Conservation (phyloP, 2,329 filamentous ascomycete species). For the Cytospora mali region DNA sequence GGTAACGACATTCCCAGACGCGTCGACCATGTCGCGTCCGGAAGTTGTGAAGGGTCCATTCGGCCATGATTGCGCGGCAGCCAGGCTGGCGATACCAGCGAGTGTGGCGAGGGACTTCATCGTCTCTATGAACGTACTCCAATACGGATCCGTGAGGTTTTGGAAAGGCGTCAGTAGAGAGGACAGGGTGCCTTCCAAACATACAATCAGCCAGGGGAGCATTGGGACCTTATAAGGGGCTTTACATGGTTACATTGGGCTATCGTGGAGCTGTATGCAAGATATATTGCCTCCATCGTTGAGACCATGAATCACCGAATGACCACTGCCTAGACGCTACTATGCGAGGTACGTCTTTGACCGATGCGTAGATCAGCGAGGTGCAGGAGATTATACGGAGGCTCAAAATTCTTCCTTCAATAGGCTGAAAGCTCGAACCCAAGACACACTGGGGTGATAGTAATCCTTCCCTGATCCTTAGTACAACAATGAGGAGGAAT, state of each 20-base stretch:
- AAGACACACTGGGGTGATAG: neutral
- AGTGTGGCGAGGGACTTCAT: slow-evolving; percentile 16
- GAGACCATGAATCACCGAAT: too few species aligned
- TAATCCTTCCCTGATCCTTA: neutral
- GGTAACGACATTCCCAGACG: slow-evolving; percentile 40
- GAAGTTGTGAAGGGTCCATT: slow-evolving; percentile 29
- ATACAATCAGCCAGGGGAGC: neutral
- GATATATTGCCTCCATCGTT: neutral
- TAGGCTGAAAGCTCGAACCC: neutral
- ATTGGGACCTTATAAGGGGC: neutral
- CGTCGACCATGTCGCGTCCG: slow-evolving; percentile 36
- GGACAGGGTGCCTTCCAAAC: neutral
- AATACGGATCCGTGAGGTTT: neutral
- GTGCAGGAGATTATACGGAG: neutral
- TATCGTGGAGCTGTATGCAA: neutral
- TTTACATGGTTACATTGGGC: neutral
- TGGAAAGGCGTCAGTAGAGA: neutral
- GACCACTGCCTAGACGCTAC: neutral
- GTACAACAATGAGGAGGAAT: neutral
- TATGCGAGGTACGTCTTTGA: neutral
- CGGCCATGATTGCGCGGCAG: slow-evolving; percentile 25
- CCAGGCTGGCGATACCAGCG: slow-evolving; percentile 13
- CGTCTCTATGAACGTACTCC: neutral
- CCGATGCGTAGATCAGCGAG: slow-evolving; percentile 4
- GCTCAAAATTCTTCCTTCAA: slow-evolving; percentile 14